These are phyloP conservation scores for Paragyromitra xinjiangensis DNA, from an alignment of 495 filamentous ascomycete species.

Conservation along the genomic window DNA sequence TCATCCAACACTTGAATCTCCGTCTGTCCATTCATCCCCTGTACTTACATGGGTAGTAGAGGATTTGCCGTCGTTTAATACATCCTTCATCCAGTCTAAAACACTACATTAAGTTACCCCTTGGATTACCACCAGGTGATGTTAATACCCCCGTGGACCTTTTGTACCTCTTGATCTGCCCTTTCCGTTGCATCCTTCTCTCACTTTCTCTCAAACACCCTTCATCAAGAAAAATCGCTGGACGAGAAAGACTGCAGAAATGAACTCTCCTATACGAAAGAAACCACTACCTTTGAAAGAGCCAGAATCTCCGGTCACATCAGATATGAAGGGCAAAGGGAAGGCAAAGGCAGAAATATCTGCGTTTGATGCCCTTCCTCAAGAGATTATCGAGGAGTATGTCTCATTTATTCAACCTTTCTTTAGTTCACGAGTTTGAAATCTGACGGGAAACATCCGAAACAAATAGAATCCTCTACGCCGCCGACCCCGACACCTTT, in stretches of 20 bases:
- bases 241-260: constrained; percentile 26
- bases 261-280: constrained; percentile 50
- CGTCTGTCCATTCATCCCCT: constrained; percentile 20
- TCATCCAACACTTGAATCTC: constrained; percentile 11
- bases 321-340: constrained; percentile 55
- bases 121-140: constrained; percentile 26
- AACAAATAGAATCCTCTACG: constrained; percentile 73
- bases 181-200: constrained; percentile 9
- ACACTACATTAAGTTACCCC: background rate
- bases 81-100: constrained; percentile 6
- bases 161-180: constrained; percentile 10
- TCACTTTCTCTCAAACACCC: background rate
- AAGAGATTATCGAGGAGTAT: constrained; percentile 62
- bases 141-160: constrained; percentile 1
- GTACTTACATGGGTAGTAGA: constrained; percentile 4
- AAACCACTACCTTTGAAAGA: constrained; percentile 38
- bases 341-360: constrained; percentile 46
- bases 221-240: background rate
- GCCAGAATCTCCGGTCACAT: background rate
- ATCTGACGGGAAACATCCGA: constrained; percentile 19
- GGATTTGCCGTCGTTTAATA: background rate
- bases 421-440: background rate
- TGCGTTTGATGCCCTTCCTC: constrained; percentile 59
- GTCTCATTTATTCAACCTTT: constrained; percentile 31
- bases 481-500: constrained; percentile 78